Conservation (phyloP, 305 asterid genomes). For the Fraxinus floribunda region DNA sequence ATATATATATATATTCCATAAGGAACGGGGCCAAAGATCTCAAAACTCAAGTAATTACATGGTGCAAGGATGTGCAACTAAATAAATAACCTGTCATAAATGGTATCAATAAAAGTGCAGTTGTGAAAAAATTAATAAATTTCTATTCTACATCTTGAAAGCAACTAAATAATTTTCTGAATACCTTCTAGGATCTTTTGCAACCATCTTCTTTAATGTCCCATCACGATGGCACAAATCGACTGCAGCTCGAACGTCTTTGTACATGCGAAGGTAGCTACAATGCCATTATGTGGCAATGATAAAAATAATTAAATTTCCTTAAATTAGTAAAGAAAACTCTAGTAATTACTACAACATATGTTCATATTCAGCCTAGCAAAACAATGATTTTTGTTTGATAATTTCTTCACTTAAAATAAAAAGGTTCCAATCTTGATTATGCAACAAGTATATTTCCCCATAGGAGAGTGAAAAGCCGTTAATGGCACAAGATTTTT, state of each 20-base stretch:
- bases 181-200: slow-evolving; percentile 85
- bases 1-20: background rate
- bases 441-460: background rate
- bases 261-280: slow-evolving; percentile 68
- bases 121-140: background rate
- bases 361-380: slow-evolving; percentile 11
- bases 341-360: slow-evolving; percentile 4
- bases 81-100: background rate
- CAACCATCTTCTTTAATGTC: slow-evolving; percentile 92
- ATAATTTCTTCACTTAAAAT: background rate
- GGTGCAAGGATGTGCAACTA: background rate
- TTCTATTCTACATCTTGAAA: slow-evolving; percentile 11
- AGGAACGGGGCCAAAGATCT: background rate
- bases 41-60: background rate
- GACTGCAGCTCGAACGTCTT: slow-evolving; percentile 54
- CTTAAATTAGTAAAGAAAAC: background rate
- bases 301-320: background rate
- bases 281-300: slow-evolving; percentile 23
- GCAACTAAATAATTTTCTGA: background rate
- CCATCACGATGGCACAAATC: slow-evolving; percentile 99
- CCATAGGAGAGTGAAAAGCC: background rate
- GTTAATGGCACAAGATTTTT: background rate
- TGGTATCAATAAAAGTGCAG: background rate
- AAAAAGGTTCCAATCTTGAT: background rate
- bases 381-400: background rate